Conservation (phyloP, 2,329 filamentous ascomycete genomes). For the Talaromyces atroroseus region DNA sequence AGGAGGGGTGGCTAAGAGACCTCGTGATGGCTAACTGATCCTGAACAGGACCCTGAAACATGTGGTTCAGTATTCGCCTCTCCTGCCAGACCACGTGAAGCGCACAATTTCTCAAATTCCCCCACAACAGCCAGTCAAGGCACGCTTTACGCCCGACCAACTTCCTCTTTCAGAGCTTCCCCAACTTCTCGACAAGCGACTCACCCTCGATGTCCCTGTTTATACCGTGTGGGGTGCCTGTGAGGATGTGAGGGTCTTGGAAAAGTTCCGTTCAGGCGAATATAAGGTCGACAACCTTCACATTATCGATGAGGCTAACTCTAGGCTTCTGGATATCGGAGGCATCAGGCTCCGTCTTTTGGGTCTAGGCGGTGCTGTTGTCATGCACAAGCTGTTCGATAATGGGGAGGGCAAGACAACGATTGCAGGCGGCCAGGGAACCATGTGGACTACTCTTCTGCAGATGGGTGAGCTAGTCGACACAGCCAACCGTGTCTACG, state of each 20-base stretch:
- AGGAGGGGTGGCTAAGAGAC: slow-evolving; percentile 50
- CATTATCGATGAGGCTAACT: slow-evolving; percentile 97
- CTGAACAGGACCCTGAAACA: slow-evolving; percentile 80
- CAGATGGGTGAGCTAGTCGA: slow-evolving; percentile 98
- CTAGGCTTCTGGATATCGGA: slow-evolving; percentile 86
- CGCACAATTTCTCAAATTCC: slow-evolving; percentile 62
- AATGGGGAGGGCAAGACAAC: slow-evolving; percentile 97
- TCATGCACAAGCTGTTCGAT: slow-evolving; percentile 99
- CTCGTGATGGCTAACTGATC: slow-evolving; percentile 18
- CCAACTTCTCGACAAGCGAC: slow-evolving; percentile 76
- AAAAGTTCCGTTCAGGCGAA: slow-evolving; percentile 95
- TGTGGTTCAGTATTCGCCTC: slow-evolving; percentile 94
- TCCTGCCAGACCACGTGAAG: slow-evolving; percentile 73
- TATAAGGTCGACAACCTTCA: slow-evolving; percentile 97
- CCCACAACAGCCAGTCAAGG: slow-evolving; percentile 67
- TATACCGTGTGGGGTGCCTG: slow-evolving; percentile 99
- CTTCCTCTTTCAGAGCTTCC: slow-evolving; percentile 90
- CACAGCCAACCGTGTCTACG: slow-evolving; percentile 95
- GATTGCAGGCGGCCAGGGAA: slow-evolving; percentile 95
- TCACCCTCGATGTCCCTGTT: slow-evolving; percentile 91
- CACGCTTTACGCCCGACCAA: slow-evolving; percentile 72
- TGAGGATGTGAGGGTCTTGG: slow-evolving; percentile 93
- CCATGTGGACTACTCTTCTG: slow-evolving; percentile 97
- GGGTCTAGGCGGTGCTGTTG: slow-evolving; percentile 88
- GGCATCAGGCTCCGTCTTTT: slow-evolving; percentile 93